phyloP scores from a whole-genome alignment of 768 basidiomycete genomes.

The Podaxis rugospora region DNA sequence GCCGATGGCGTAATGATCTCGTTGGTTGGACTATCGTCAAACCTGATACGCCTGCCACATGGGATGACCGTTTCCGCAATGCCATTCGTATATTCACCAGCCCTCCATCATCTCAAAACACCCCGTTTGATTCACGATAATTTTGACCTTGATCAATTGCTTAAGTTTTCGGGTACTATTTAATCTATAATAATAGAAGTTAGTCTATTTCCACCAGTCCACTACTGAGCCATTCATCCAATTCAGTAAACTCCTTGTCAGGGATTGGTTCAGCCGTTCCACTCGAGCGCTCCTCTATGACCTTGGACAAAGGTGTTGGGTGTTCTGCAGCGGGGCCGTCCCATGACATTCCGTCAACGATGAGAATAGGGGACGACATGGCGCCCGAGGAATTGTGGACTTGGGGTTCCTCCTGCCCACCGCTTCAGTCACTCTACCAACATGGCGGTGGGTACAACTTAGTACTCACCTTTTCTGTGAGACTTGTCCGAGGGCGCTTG shows the following conservation, averaged over 20 bases:
- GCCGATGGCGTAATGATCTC: constrained; percentile 76
- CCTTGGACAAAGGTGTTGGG: not conserved
- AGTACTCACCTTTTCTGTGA: not conserved
- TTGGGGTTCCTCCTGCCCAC: not conserved
- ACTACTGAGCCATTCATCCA: constrained; percentile 68
- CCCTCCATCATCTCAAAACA: constrained; percentile 22
- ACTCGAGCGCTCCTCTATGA: no score
- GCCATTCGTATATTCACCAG: constrained; percentile 58
- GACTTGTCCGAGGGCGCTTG: not conserved
- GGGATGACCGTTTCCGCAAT: constrained; percentile 71
- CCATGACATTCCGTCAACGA: not conserved
- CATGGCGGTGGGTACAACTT: not conserved
- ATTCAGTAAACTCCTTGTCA: constrained; percentile 40
- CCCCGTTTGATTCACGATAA: constrained; percentile 11
- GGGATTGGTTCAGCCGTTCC: not conserved
- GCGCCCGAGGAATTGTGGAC: not conserved
- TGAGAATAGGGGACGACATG: not conserved
- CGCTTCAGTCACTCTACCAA: not conserved
- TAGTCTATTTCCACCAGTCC: constrained; percentile 53
- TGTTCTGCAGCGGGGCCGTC: not conserved
- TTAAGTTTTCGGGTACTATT: constrained; percentile 3
- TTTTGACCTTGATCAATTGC: constrained; percentile 10
- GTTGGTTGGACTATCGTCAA: constrained; percentile 77
- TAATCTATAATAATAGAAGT: constrained; percentile 7
- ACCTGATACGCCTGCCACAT: constrained; percentile 57